phyloP scores from a whole-genome alignment of 768 basidiomycete genomes.

The Auriscalpium orientale region DNA sequence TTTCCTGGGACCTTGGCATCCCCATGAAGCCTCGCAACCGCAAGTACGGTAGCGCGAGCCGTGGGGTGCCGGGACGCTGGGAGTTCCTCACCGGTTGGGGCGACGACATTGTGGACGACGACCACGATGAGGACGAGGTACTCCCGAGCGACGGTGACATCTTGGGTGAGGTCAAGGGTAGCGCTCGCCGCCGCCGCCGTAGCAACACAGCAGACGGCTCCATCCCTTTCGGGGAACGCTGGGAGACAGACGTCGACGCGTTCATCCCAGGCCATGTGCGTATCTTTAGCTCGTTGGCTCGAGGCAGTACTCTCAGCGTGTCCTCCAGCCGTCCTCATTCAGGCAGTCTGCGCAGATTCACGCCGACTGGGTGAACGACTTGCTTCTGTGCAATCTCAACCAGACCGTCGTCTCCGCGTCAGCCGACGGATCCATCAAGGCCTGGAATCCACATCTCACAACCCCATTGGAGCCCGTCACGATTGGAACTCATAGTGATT shows the following conservation, averaged over 20 bases:
- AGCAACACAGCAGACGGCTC: conserved; percentile 19
- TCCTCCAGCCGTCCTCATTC: conserved; percentile 51
- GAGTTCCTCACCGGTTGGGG: conserved; percentile 83
- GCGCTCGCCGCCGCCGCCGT: conserved; percentile 24
- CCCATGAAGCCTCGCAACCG: conserved; percentile 43
- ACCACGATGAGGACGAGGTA: conserved; percentile 56
- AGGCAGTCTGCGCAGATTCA: conserved; percentile 86
- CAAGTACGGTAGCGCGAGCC: conserved; percentile 18
- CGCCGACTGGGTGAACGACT: conserved; percentile 95
- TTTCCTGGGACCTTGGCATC: conserved; percentile 80
- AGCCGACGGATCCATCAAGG: conserved; percentile 89
- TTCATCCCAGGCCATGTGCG: conserved; percentile 45
- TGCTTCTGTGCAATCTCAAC: conserved; percentile 84
- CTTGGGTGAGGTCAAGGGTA: conserved; percentile 59
- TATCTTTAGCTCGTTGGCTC: conserved; percentile 3
- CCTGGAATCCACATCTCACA: conserved; percentile 81
- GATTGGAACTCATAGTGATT: conserved; percentile 76
- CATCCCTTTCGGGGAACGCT: conserved; percentile 63
- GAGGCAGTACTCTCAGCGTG: neutral
- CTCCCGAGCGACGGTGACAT: conserved; percentile 65
- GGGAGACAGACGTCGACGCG: conserved; percentile 65
- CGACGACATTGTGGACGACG: conserved; percentile 61
- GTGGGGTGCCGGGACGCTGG: conserved; percentile 42
- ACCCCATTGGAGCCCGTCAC: conserved; percentile 52
- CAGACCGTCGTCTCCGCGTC: conserved; percentile 96